Evolutionary conservation across 768 basidiomycete genomes (phyloP), one percentile per base, ranked within the genome.

Genomic region (Hypsizygus marmoreus): DNA sequence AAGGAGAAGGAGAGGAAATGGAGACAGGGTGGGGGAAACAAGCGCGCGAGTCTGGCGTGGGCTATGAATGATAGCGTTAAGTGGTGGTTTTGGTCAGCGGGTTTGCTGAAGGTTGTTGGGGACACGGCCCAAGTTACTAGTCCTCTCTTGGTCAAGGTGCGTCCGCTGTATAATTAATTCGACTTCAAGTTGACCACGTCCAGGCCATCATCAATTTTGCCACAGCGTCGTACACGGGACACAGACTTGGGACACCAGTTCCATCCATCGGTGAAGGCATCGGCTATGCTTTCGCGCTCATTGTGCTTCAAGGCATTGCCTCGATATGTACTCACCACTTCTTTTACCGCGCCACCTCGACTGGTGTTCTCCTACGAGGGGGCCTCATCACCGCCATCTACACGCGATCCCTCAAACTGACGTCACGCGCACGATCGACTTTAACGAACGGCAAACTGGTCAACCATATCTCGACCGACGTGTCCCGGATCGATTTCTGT

Each of bases 391-490:
- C 89, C 1, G 84, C 89, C 1, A 86, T 97, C 28, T 97, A 93
- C 65, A 75, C 80, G 20, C 83, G 86, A 32, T 84, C 87, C 1
- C 73, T 97, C 17, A 77, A 72, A 20, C 75, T 97, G 24, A 87
- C 88, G 2, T 79, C 88, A 13, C 84, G 90, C 31, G 82, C 91
- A 5, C 80, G 95, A 6, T 82, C 84, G 1, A 83, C 80, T 7
- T 76, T 95, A 32, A 82, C 89, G 1, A 97, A 91, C 57, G 95
- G 93, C 17, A 88, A 88, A 60, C 78, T 97, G 9, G 86, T 97
- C 51, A 95, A 93, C 54, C 92, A 95, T 68, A 95, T 98, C 49
- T 92, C 90, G 4, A 91, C 89, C 1, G 92, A 94, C 60, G 83
- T 95, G 16, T 92, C 88, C 22, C 80, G 94, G 16, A 89, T 97